Conservation (phyloP, 495 filamentous ascomycete genomes). For the Neurospora sp. region DNA sequence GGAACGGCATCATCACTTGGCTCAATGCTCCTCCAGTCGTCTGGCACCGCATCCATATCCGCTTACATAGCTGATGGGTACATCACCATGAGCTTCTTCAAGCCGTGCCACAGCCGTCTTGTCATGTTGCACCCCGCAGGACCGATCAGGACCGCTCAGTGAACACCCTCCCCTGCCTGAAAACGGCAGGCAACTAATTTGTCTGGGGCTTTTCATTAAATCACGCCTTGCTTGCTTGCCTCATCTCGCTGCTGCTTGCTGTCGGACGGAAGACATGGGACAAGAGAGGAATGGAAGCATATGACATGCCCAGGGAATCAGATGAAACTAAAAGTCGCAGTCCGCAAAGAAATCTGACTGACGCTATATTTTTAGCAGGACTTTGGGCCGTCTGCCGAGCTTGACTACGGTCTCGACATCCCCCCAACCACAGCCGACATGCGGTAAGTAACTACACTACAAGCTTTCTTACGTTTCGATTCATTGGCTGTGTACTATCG, state of each 20-base stretch:
- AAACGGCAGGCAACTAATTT: background rate
- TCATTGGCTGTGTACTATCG: background rate
- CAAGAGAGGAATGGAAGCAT: constrained; percentile 13
- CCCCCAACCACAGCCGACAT: constrained; percentile 34
- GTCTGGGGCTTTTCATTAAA: background rate
- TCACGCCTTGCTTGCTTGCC: background rate
- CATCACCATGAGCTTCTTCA: background rate
- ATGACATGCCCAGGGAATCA: background rate
- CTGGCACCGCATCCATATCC: background rate
- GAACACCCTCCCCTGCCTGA: background rate
- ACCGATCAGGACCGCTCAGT: background rate
- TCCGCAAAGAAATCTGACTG: constrained; percentile 11
- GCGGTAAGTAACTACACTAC: constrained; percentile 26
- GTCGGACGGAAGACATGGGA: constrained; percentile 1
- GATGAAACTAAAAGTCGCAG: background rate
- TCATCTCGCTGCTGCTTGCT: background rate
- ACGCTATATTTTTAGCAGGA: constrained; percentile 29
- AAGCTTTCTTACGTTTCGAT: constrained; percentile 7
- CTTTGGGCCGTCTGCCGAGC: constrained; percentile 39
- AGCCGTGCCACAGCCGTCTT: background rate
- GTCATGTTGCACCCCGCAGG: background rate
- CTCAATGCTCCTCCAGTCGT: background rate
- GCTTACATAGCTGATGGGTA: background rate
- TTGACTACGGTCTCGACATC: constrained; percentile 37
- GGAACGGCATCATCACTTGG: background rate